Conservation (phyloP, 495 filamentous ascomycete species). For the Annulohypoxylon moriforme region DNA sequence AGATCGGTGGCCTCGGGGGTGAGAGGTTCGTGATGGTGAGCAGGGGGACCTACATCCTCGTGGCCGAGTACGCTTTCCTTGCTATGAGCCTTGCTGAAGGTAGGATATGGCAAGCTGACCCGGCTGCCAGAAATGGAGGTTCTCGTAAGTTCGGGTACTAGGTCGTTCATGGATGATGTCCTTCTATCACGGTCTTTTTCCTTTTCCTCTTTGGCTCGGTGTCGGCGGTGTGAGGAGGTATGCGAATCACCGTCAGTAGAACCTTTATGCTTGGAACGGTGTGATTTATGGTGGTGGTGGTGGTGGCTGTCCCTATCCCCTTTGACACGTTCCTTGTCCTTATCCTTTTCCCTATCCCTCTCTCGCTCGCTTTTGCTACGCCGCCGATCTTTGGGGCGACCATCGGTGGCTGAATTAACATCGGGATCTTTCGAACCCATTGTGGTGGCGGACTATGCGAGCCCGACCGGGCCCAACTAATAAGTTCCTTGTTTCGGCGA, state of each 20-base stretch:
- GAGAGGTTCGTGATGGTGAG: constrained; percentile 64
- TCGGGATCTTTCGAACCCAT: constrained; percentile 62
- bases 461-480: constrained; percentile 45
- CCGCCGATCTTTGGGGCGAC: constrained; percentile 55
- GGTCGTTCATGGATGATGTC: constrained; percentile 56
- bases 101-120: constrained; percentile 81
- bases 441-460: constrained; percentile 53
- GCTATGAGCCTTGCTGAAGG: constrained; percentile 89
- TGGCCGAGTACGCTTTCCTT: constrained; percentile 78
- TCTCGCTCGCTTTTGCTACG: constrained; percentile 52
- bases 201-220: constrained; percentile 54
- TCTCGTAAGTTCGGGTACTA: constrained; percentile 63
- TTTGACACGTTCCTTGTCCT: constrained; percentile 41
- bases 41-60: constrained; percentile 60
- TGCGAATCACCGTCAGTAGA: constrained; percentile 54
- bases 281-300: constrained; percentile 45
- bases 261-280: constrained; percentile 53
- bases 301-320: constrained; percentile 43
- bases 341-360: constrained; percentile 45
- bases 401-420: constrained; percentile 51
- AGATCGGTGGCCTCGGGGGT: constrained; percentile 86
- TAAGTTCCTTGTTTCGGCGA: constrained; percentile 26
- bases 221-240: constrained; percentile 54
- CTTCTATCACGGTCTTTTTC: constrained; percentile 51
- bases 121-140: constrained; percentile 52